Percentiles rank a stretch among this genome's conserved stretches.
These are phyloP conservation scores for Eutypella sp. DNA, from an alignment of 2,329 filamentous ascomycete genomes.

Conservation along the genomic window DNA sequence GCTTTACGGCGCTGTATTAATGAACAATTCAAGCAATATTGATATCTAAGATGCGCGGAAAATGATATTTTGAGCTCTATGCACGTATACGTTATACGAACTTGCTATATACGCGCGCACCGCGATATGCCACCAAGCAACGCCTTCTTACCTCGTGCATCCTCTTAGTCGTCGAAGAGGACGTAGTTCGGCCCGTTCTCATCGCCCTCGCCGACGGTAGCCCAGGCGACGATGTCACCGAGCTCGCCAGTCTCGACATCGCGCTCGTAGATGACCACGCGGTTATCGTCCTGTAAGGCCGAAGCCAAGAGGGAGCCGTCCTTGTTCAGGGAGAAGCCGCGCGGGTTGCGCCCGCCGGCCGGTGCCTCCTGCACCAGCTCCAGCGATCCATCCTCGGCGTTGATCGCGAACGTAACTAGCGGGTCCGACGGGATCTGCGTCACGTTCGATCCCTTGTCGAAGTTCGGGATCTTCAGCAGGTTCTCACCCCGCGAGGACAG, in stretches of 20 bases:
- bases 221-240: slow-evolving; percentile 37
- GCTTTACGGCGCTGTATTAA: too few species aligned
- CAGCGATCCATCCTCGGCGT: slow-evolving; percentile 49
- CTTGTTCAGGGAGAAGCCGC: slow-evolving; percentile 63
- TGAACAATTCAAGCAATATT: too few species aligned
- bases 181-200: slow-evolving; percentile 40
- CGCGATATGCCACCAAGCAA: too few species aligned
- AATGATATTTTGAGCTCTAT: too few species aligned
- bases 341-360: slow-evolving; percentile 59
- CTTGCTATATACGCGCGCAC: too few species aligned
- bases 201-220: slow-evolving; percentile 35
- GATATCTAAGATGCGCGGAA: too few species aligned
- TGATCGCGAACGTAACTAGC: slow-evolving; percentile 57
- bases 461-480: slow-evolving; percentile 44
- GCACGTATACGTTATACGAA: too few species aligned
- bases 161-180: not conserved
- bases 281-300: slow-evolving; percentile 56
- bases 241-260: slow-evolving; percentile 56
- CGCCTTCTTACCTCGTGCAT: too few species aligned
- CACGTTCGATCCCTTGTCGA: slow-evolving; percentile 35
- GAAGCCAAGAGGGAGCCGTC: slow-evolving; percentile 61
- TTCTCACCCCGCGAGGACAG: slow-evolving; percentile 64
- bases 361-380: slow-evolving; percentile 52
- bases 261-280: slow-evolving; percentile 57
- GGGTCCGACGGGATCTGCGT: slow-evolving; percentile 54